These are phyloP conservation scores for Paramecium caudatum DNA, from an alignment of 73 alveolate genomes.

Conservation along the genomic window DNA sequence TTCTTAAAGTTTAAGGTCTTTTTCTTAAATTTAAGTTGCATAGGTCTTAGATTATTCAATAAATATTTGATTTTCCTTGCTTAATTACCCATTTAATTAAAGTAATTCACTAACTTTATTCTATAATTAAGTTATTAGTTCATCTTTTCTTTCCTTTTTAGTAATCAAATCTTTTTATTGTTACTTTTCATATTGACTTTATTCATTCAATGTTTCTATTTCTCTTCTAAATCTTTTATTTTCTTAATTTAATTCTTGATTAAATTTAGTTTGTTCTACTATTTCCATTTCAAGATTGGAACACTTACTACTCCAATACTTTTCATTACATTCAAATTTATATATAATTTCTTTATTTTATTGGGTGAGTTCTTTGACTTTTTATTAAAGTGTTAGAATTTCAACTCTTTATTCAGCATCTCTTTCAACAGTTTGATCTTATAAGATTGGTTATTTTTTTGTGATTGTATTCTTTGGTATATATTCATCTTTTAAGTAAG, in stretches of 20 bases:
- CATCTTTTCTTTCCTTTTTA: slow-evolving; percentile 75
- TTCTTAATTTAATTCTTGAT: slow-evolving; percentile 53
- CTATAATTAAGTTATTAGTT: slow-evolving; percentile 50
- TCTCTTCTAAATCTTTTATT: slow-evolving; percentile 68
- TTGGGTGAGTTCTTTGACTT: slow-evolving; percentile 13
- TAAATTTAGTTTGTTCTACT: slow-evolving; percentile 43
- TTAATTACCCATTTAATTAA: slow-evolving; percentile 64
- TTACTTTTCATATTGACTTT: slow-evolving; percentile 14
- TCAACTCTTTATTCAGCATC: slow-evolving; percentile 64
- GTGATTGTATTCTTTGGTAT: not conserved
- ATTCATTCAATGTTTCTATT: slow-evolving; percentile 52
- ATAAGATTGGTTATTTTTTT: too few relatives aligned
- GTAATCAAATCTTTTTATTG: slow-evolving; percentile 49
- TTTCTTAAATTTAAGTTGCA: slow-evolving; percentile 33
- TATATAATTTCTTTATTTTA: slow-evolving; percentile 64
- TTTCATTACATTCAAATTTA: slow-evolving; percentile 74
- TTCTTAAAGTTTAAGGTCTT: slow-evolving; percentile 35
- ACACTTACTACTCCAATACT: slow-evolving; percentile 69
- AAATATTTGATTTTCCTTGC: slow-evolving; percentile 58
- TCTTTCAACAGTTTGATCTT: not conserved
- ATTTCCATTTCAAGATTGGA: slow-evolving; percentile 64
- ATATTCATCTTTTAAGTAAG: not conserved
- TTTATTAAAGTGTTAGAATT: slow-evolving; percentile 11
- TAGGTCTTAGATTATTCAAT: slow-evolving; percentile 11
- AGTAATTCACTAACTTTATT: slow-evolving; percentile 61